Base-by-base conservation (phyloP, 1,284 basidiomycete genomes). In the Moniliophthora roreri region DNA sequence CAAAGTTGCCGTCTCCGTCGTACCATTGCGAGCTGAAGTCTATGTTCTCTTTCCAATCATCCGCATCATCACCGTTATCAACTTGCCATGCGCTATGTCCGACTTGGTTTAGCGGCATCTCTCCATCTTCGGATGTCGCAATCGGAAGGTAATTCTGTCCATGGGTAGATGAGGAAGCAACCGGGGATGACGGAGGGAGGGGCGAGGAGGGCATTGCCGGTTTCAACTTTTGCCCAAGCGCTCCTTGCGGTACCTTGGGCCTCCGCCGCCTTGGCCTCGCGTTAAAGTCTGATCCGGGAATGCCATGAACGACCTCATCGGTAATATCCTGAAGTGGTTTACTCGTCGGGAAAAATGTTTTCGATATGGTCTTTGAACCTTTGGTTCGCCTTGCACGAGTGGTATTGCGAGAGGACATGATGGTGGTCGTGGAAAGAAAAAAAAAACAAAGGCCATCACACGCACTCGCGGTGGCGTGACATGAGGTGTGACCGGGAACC, bases 141-240 rank as follows among this genome's bases (percentile, higher is more conserved):
- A 51, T 47, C 20, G 54, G 57, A 16, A 54, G 53, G 44, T 26
- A 42, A 18, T 53, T 18, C n/a, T 24, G 23, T 47, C 32, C 36
- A 28, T 49, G 16, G 36, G 46, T 26, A n/a, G 57, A 53, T 50
- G 60, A 51, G 32, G 60, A 58, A n/a, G 49, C 28, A 23, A 60
- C 55, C 11, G 65, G 64, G 23, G 65, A 66, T 37, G 65, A 65
- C 2, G 64, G 65, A 48, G 65, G 64, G 44, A 65, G 58, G 35
- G 65, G 59, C 35, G 63, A 63, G 20, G 48, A 37, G 13, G 39
- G 53, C 13, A 2, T 20, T 51, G 21, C 21, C 11, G 20, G n/a
- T 40, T 48, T 53, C 15, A 48, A 37, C 20, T 48, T 47, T 18
- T 38, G 37, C 13, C 32, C 49, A 13, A 48, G 18, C 13, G 32